phyloP scores from a whole-genome alignment of 78 protist genomes.

The Dictyostelium discoideum region DNA sequence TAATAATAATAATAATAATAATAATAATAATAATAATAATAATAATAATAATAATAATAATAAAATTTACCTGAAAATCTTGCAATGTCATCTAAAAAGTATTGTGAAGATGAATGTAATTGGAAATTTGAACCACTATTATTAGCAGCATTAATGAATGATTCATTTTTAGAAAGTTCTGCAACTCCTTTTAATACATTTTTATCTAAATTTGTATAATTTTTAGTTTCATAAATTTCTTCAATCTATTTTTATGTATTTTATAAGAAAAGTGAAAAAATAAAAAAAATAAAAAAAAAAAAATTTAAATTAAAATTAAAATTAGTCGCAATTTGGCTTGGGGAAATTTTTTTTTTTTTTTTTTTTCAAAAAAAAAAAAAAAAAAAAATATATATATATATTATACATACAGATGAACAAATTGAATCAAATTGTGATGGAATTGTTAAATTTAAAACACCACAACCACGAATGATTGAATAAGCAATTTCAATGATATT shows the following conservation, averaged over 20 bases:
- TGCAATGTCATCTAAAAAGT: slow-evolving; percentile 11
- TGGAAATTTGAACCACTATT: slow-evolving; percentile 66
- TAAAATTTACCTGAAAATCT: slow-evolving; percentile 19
- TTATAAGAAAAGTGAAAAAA: neutral
- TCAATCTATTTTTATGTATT: neutral
- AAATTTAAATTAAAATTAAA: neutral
- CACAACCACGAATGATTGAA: slow-evolving; percentile 37
- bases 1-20: no score
- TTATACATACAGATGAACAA: slow-evolving; percentile 11
- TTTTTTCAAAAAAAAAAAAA: no score
- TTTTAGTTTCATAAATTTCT: slow-evolving; percentile 25
- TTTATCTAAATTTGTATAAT: slow-evolving; percentile 10
- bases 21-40: no score
- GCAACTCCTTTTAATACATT: neutral
- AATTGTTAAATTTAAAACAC: slow-evolving; percentile 16
- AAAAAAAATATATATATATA: no score
- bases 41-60: no score
- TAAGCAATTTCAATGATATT: slow-evolving; percentile 78
- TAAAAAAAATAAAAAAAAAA: neutral
- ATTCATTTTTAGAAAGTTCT: slow-evolving; percentile 28
- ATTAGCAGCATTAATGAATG: slow-evolving; percentile 6
- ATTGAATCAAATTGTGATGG: slow-evolving; percentile 17
- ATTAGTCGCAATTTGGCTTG: neutral
- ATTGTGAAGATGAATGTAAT: slow-evolving; percentile 64
- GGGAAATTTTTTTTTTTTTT: neutral